phyloP scores from a whole-genome alignment of 352 stramenopile species.

The Halophytophthora polymorphica region DNA sequence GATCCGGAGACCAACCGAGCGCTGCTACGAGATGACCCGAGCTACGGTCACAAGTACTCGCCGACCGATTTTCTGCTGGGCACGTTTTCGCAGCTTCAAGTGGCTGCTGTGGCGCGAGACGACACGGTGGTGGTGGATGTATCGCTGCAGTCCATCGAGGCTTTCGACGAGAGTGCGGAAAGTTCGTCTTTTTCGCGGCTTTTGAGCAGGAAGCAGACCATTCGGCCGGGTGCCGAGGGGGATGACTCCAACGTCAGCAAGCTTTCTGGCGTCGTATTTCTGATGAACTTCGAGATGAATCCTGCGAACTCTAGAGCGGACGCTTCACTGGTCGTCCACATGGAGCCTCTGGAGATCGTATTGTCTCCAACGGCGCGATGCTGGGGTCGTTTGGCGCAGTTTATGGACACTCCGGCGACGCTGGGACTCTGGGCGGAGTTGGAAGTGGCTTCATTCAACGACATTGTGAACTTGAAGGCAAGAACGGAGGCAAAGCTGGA shows the following conservation, averaged over 20 bases:
- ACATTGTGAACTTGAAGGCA: slow-evolving; percentile 88
- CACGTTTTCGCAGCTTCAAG: slow-evolving; percentile 75
- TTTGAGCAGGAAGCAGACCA: slow-evolving; percentile 64
- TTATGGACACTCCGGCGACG: slow-evolving; percentile 72
- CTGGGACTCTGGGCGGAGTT: slow-evolving; percentile 84
- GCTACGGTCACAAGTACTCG: slow-evolving; percentile 61
- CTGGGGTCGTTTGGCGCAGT: slow-evolving; percentile 71
- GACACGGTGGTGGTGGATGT: slow-evolving; percentile 79
- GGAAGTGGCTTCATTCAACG: slow-evolving; percentile 86
- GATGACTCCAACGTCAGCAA: slow-evolving; percentile 59
- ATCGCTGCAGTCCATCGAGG: slow-evolving; percentile 84
- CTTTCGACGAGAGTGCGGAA: slow-evolving; percentile 85
- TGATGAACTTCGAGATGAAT: slow-evolving; percentile 85
- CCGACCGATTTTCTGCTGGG: slow-evolving; percentile 76
- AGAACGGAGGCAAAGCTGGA: slow-evolving; percentile 87
- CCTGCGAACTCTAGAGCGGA: slow-evolving; percentile 58
- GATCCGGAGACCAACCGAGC: slow-evolving; percentile 70
- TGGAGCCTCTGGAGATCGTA: slow-evolving; percentile 86
- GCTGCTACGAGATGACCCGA: slow-evolving; percentile 58
- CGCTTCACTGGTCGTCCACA: slow-evolving; percentile 73
- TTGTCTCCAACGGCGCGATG: slow-evolving; percentile 82
- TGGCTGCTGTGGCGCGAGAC: slow-evolving; percentile 62
- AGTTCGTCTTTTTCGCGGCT: slow-evolving; percentile 79
- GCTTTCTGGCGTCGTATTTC: slow-evolving; percentile 70
- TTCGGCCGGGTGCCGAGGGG: slow-evolving; percentile 35